Evolutionary conservation across 148 eudicot genomes (phyloP), one percentile per base, ranked within the genome.

Genomic region (Silene uniflora): DNA sequence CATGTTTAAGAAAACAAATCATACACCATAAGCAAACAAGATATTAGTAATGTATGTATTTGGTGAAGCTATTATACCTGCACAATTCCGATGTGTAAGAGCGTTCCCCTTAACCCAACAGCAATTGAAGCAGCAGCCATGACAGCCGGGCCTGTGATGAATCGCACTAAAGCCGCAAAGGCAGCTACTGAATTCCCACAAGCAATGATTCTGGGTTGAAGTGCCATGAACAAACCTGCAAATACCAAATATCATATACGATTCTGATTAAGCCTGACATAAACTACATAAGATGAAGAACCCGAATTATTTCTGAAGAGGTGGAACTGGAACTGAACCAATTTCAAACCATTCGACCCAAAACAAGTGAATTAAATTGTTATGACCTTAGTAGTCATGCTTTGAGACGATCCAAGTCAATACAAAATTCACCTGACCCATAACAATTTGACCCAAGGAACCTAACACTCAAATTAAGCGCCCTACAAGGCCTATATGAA

Each of bases 191-290:
- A 56, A 73, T 93, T 91, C 27, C 98, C 98, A 81, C 96, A 90
- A 18, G 93, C 96, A 42, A 93, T 93, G 71, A 91, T 86, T 75
- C 76, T 88, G 2, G 96, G 96, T 74, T 89, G 96, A 62, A 88
- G 75, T 16, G 98, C 98, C 98, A 93, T 93, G 79, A 93, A 93
- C 80, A 93, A 79, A 7, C 98, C 98, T 93, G 84, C 79, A 86
- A 71, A 7, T 27, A 63, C 59, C 47, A 73, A n/a, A 56, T 19
- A 65, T 39, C 32, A 21, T 0, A 35, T 10, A 17, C 12, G 62
- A 39, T 32, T 32, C 35, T 32, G 35, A 32, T 32, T 32, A 5
- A 32, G 35, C 4, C 35, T 32, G 3, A 32, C 4, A 32, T 2
- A 32, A 5, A 32, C 4, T 32, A 39, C 44, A 39, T 6, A 2